Base-by-base conservation (phyloP, 257 asterid species). In the Apocynum venetum region DNA sequence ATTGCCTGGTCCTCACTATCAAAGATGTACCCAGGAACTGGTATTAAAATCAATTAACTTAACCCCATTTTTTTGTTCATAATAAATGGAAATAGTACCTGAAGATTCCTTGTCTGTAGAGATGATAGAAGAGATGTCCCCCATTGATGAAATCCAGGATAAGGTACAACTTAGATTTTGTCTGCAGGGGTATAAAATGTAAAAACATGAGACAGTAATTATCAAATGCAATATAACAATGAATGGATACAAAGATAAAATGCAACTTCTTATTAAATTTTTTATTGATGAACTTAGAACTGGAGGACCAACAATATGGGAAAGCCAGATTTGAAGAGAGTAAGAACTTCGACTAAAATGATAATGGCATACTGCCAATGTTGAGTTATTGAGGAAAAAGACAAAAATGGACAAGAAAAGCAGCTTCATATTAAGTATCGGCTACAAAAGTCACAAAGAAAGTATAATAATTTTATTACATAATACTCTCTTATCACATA, bases 101-200 rank as follows among this genome's bases (percentile, higher is more conserved):
- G 98, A 92, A 93, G 68, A 93, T 93, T 81, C 96, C 87, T 88
- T 93, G 98, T 80, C 98, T 83, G 85, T 92, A 93, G 66, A 93
- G 94, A 93, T 93, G 98, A 83, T 93, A 93, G 91, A 93, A 93
- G 6, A 93, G 96, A 88, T 93, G 98, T 73, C 98, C 98, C 77
- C 98, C 98, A 78, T 93, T 93, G 57, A 93, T 86, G 52, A 93
- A 93, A 78, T 93, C 98, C 82, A 93, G 88, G 78, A 93, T 92
- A 81, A 93, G 72, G 79, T 93, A 93, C 77, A 93, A 90, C 91
- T 93, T 93, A 47, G 93, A 87, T 82, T 88, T 92, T 38, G 98
- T 91, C 98, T 93, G 93, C 53, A 64, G 46, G 56, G 19, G 76
- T 70, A 60, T 48, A 64, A 53, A 48, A 52, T n/a, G 71, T 3